These are phyloP conservation scores for Ambispora gerdemannii DNA, from an alignment of 192 early-diverging fungal genomes.

Conservation along the genomic window DNA sequence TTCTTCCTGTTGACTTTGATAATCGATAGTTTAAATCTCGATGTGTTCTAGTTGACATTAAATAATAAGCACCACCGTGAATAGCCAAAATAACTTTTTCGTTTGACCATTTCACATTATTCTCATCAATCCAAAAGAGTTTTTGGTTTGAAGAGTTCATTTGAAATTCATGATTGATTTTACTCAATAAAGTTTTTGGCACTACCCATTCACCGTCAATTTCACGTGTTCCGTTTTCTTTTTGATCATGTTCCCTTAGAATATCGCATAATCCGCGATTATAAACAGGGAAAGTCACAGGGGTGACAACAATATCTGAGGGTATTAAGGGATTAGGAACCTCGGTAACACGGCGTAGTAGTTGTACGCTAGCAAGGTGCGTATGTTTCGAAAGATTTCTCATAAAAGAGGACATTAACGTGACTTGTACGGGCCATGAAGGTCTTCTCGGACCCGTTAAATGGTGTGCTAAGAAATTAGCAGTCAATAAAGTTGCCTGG, in stretches of 20 bases:
- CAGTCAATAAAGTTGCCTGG: constrained; percentile 30
- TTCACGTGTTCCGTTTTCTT: background rate
- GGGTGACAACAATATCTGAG: constrained; percentile 22
- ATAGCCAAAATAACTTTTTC: constrained; percentile 56
- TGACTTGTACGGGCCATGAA: constrained; percentile 42
- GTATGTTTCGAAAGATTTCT: constrained; percentile 13
- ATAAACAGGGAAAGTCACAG: constrained; percentile 19
- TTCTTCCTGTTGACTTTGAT: constrained; percentile 39
- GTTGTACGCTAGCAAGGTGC: constrained; percentile 11
- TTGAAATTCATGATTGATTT: constrained; percentile 26
- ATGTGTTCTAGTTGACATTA: constrained; percentile 46
- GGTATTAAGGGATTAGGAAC: constrained; percentile 2
- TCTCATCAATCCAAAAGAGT: constrained; percentile 12
- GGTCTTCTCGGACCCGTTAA: constrained; percentile 44
- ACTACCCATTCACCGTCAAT: constrained; percentile 29
- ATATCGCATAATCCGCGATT: constrained; percentile 14
- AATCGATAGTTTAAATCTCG: constrained; percentile 48
- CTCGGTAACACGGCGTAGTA: background rate
- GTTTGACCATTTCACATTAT: constrained; percentile 27
- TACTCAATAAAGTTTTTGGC: constrained; percentile 18
- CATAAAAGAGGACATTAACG: constrained; percentile 15
- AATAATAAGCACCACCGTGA: constrained; percentile 75
- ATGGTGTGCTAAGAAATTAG: constrained; percentile 36
- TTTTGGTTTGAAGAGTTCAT: background rate
- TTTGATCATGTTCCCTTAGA: background rate